Evolutionary conservation across 1,284 basidiomycete genomes (phyloP).

Genomic region (Sporisorium reilianum): DNA sequence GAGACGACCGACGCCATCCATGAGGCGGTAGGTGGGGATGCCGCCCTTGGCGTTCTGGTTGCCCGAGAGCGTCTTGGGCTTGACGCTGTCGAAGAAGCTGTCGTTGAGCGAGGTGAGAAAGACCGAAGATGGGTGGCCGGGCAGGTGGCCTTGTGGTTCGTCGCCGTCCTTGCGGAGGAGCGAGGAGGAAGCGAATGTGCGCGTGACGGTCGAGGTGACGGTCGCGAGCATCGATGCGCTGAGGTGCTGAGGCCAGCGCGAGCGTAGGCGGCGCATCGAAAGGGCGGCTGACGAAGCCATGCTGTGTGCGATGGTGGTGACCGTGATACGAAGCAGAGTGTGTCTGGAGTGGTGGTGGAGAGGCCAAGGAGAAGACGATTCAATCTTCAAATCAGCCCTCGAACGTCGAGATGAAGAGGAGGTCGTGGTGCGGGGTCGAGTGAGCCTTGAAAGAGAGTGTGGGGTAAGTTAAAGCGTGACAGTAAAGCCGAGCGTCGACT

Average conservation of each 20-base stretch:
- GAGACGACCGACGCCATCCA: conserved; percentile 56
- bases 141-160: conserved; percentile 54
- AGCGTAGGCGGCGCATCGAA: conserved; percentile 11
- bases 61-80: conserved; percentile 44
- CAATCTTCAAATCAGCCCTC: too few species aligned
- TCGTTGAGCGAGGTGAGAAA: conserved; percentile 60
- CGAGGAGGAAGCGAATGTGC: conserved; percentile 22
- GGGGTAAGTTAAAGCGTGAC: too few species aligned
- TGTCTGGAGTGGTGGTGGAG: not conserved
- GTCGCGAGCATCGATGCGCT: not conserved
- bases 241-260: conserved; percentile 17
- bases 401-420: too few species aligned
- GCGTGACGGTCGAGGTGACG: not conserved
- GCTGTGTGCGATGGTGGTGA: not conserved
- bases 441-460: not conserved
- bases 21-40: conserved; percentile 63
- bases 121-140: conserved; percentile 56
- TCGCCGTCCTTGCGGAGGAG: conserved; percentile 34
- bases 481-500: not conserved
- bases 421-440: not conserved
- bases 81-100: conserved; percentile 57
- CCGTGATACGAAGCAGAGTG: not conserved
- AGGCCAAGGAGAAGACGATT: not conserved
- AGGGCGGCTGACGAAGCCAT: conserved; percentile 19
- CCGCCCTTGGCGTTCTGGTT: conserved; percentile 47